These are phyloP conservation scores for Kockiozyma suomiensis DNA, from an alignment of 805 yeast species.

Conservation along the genomic window DNA sequence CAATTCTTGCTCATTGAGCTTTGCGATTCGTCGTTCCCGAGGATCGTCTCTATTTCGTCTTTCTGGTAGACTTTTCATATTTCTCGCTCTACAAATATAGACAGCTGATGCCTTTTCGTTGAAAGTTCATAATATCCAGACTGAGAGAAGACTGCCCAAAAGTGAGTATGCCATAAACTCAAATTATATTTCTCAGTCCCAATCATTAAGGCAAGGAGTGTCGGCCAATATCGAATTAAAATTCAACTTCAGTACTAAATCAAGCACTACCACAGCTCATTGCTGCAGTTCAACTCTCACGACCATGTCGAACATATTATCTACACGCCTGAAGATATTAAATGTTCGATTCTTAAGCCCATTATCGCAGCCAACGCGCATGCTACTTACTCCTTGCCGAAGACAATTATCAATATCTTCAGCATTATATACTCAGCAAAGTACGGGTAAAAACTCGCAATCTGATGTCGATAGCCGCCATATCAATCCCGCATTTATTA, in stretches of 20 bases:
- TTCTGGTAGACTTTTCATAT: constrained; percentile 4
- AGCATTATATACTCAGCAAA: not conserved
- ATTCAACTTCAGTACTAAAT: too few species aligned
- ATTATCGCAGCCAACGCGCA: not conserved
- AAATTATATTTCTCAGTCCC: not conserved
- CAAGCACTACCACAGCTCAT: too few species aligned
- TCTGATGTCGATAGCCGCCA: not conserved
- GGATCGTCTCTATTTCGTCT: constrained; percentile 10
- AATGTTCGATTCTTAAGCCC: not conserved
- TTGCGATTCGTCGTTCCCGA: constrained; percentile 23
- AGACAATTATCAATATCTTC: not conserved
- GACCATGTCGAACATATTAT: not conserved
- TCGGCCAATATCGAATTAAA: too few species aligned
- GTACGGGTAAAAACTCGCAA: not conserved
- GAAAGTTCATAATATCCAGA: too few species aligned
- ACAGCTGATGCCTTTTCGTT: too few species aligned
- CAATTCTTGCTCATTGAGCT: constrained; percentile 63
- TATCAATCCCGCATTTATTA: constrained; percentile 14
- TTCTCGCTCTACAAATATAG: not conserved
- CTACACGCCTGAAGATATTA: not conserved
- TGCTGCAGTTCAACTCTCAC: too few species aligned
- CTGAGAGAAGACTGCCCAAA: too few species aligned
- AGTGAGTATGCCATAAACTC: too few species aligned
- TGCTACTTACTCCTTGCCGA: not conserved
- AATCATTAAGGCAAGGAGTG: not conserved